Conservation (phyloP, 169 alveolate genomes). For the Eimeria zaria region DNA sequence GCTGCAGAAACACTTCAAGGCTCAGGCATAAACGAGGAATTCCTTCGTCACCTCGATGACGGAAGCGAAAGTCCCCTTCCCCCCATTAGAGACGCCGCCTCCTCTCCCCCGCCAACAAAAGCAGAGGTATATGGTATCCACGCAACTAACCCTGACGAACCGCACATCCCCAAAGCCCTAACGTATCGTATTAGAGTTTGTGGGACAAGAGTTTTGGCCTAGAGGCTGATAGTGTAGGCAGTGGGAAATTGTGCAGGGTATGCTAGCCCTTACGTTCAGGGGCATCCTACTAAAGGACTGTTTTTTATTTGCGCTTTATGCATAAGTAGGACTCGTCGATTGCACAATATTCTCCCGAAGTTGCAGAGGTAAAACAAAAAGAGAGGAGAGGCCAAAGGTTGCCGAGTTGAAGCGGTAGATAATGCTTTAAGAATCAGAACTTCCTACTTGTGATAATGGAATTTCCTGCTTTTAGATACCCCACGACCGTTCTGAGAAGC, state of each 20-base stretch:
- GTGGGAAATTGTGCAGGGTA: background rate
- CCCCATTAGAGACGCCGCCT: background rate
- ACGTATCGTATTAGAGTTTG: background rate
- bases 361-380: background rate
- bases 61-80: background rate
- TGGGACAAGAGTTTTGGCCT: background rate
- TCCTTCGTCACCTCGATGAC: slow-evolving; percentile 8
- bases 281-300: background rate
- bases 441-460: background rate
- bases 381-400: background rate
- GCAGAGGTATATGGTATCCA: background rate
- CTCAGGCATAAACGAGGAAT: slow-evolving; percentile 8
- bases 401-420: background rate
- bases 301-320: background rate
- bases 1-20: slow-evolving; percentile 6
- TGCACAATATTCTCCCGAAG: background rate
- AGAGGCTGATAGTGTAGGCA: background rate
- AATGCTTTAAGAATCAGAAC: background rate
- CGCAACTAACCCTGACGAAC: background rate
- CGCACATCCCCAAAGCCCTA: background rate
- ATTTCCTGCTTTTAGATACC: background rate
- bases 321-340: background rate
- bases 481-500: background rate
- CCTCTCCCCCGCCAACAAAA: background rate
- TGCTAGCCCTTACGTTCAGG: background rate